Conservation (phyloP, 2,329 filamentous ascomycete genomes). For the Coniochaeta pulveracea region DNA sequence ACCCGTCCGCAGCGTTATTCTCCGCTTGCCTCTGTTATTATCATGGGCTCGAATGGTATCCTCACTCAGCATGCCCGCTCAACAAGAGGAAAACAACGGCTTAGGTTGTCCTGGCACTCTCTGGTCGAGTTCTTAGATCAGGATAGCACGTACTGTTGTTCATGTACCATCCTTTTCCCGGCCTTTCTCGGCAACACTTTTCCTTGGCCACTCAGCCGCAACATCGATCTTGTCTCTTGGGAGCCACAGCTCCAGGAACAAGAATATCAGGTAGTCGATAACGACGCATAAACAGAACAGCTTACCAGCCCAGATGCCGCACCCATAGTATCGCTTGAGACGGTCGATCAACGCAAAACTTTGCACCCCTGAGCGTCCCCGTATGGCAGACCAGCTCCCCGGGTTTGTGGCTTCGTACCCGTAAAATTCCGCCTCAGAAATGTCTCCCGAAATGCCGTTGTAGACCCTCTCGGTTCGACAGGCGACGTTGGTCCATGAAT, state of each 20-base stretch:
- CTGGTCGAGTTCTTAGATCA: too few relatives aligned
- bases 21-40: too few relatives aligned
- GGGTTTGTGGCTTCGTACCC: slow-evolving; percentile 58
- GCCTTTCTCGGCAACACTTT: slow-evolving; percentile 28
- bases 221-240: slow-evolving; percentile 81
- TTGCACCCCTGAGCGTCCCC: slow-evolving; percentile 58
- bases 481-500: slow-evolving; percentile 95
- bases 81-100: too few relatives aligned
- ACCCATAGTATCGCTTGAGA: slow-evolving; percentile 92
- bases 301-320: slow-evolving; percentile 96
- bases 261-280: slow-evolving; percentile 84
- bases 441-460: slow-evolving; percentile 78
- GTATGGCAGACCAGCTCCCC: slow-evolving; percentile 56
- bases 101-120: too few relatives aligned
- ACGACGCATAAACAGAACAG: slow-evolving; percentile 91
- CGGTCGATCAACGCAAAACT: slow-evolving; percentile 91
- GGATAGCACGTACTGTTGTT: too few relatives aligned
- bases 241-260: slow-evolving; percentile 79
- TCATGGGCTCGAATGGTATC: too few relatives aligned
- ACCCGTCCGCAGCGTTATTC: too few relatives aligned
- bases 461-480: slow-evolving; percentile 91
- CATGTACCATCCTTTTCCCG: slow-evolving; percentile 14
- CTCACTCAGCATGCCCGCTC: too few relatives aligned
- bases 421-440: slow-evolving; percentile 80
- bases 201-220: slow-evolving; percentile 84